Evolutionary conservation across 495 filamentous ascomycete species (phyloP).

Genomic region (Daldinia grandis): DNA sequence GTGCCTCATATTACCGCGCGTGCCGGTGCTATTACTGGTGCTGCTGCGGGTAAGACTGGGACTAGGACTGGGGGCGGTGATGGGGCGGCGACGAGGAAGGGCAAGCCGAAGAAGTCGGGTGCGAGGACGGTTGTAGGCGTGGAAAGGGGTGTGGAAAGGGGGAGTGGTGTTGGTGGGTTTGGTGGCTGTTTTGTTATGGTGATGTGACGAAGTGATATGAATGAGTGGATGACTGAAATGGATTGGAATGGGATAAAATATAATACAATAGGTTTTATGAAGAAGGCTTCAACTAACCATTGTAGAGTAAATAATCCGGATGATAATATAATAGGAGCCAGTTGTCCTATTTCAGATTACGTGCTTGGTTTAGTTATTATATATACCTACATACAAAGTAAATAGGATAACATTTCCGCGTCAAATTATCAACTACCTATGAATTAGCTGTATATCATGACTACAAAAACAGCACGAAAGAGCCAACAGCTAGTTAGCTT

Average conservation of each 20-base stretch:
- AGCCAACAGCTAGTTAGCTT: too few relatives aligned
- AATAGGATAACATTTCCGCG: too few relatives aligned
- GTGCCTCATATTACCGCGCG: conserved; percentile 1
- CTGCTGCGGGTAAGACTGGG: not conserved
- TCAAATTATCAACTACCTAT: too few relatives aligned
- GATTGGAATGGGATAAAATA: not conserved
- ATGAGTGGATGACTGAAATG: not conserved
- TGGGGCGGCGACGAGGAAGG: not conserved
- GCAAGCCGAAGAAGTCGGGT: not conserved
- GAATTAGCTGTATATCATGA: too few relatives aligned
- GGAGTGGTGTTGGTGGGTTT: not conserved
- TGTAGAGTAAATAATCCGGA: too few relatives aligned
- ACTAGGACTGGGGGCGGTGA: not conserved
- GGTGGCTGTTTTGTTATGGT: conserved; percentile 1
- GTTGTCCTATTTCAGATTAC: too few relatives aligned
- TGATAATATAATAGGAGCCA: too few relatives aligned
- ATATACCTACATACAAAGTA: too few relatives aligned
- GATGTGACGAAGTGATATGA: not conserved
- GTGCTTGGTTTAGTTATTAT: too few relatives aligned
- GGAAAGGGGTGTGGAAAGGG: not conserved
- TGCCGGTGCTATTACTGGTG: conserved; percentile 1
- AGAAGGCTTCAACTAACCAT: too few relatives aligned
- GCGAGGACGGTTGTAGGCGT: not conserved
- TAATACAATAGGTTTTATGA: too few relatives aligned
- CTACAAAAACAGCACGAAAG: not conserved